Percentiles rank a stretch among this genome's conserved stretches.
Conservation (phyloP, 805 yeast species). For the Ogataea trehaloabstinens region DNA sequence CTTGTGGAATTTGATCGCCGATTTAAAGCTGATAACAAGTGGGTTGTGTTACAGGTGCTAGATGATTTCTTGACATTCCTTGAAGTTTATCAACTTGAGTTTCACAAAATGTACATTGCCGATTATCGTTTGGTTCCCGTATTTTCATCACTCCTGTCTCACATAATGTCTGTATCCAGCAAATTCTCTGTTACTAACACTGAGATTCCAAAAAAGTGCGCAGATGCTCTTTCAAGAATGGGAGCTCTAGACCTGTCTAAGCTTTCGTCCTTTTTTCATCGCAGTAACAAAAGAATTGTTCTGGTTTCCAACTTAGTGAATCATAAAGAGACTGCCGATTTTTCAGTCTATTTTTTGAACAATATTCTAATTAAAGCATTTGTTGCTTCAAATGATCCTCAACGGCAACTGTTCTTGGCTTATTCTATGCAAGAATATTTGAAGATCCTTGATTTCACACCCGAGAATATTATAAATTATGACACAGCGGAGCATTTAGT, state of each 20-base stretch:
- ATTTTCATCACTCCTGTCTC: conserved; percentile 47
- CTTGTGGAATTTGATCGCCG: conserved; percentile 55
- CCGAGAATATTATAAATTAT: conserved; percentile 16
- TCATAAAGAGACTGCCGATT: conserved; percentile 57
- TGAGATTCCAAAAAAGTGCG: conserved; percentile 56
- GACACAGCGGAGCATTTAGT: conserved; percentile 36
- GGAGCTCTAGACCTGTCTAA: conserved; percentile 74
- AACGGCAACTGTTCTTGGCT: conserved; percentile 78
- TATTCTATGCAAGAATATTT: conserved; percentile 86
- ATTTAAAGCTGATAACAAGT: conserved; percentile 59
- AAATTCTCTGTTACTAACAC: conserved; percentile 49
- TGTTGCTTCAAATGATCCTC: conserved; percentile 88
- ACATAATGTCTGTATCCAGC: conserved; percentile 55
- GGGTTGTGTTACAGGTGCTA: conserved; percentile 71
- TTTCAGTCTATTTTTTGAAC: conserved; percentile 64
- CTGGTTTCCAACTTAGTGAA: conserved; percentile 63
- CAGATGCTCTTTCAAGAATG: conserved; percentile 68
- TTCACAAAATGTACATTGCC: conserved; percentile 44
- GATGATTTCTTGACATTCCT: conserved; percentile 59
- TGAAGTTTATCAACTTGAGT: conserved; percentile 45
- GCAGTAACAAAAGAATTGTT: conserved; percentile 42
- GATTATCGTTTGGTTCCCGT: conserved; percentile 31
- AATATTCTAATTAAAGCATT: conserved; percentile 76
- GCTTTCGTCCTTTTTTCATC: conserved; percentile 36
- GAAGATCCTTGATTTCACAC: conserved; percentile 49